phyloP scores from a whole-genome alignment of 2,329 filamentous ascomycete genomes.

The Aspergillus sojae region DNA sequence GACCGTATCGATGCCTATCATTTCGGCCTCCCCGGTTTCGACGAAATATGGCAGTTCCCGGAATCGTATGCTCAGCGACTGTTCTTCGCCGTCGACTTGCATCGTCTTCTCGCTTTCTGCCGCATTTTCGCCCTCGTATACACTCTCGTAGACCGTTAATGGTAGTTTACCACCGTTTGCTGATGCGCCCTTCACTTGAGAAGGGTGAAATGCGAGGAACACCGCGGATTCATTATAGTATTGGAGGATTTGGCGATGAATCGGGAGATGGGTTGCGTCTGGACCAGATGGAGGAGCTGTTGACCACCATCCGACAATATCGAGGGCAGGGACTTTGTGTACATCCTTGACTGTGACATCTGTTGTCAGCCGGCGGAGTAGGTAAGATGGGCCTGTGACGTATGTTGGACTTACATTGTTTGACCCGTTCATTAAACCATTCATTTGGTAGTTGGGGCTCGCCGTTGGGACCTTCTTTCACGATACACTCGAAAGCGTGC shows the following conservation, averaged over 20 bases:
- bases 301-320: constrained; percentile 92
- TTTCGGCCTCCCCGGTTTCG: constrained; percentile 93
- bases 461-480: constrained; percentile 54
- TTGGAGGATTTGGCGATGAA: constrained; percentile 76
- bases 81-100: constrained; percentile 69
- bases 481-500: constrained; percentile 84
- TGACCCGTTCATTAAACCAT: constrained; percentile 77
- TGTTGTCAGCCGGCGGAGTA: constrained; percentile 13
- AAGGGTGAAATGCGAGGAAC: constrained; percentile 82
- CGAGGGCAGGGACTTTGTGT: constrained; percentile 79
- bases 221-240: constrained; percentile 83
- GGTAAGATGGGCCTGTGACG: background rate
- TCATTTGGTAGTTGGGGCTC: constrained; percentile 64
- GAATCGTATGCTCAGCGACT: constrained; percentile 69
- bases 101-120: constrained; percentile 63
- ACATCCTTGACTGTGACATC: constrained; percentile 75
- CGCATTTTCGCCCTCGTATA: constrained; percentile 69
- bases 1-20: constrained; percentile 95
- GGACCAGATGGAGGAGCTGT: constrained; percentile 74
- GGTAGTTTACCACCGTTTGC: constrained; percentile 78
- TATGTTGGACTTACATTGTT: constrained; percentile 70
- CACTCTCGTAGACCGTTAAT: constrained; percentile 86
- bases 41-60: constrained; percentile 82
- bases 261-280: constrained; percentile 64
- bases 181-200: constrained; percentile 52